Evolutionary conservation across 768 basidiomycete species (phyloP).

Genomic region (Russula sp.): DNA sequence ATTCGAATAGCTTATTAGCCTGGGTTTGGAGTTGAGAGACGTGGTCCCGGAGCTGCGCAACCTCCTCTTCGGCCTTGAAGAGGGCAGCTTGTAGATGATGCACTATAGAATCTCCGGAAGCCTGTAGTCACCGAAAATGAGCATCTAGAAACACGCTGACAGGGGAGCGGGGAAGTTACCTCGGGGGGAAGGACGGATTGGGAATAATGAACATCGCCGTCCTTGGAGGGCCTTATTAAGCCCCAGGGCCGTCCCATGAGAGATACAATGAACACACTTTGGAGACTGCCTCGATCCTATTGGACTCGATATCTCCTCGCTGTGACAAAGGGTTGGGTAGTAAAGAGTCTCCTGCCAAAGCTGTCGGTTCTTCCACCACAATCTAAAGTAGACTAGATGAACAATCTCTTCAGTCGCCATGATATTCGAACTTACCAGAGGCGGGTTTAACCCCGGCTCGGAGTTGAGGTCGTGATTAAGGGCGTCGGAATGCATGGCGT

Average conservation of each 20-base stretch:
- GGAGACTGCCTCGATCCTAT: not conserved
- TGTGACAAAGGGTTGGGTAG: not conserved
- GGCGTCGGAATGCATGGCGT: not conserved
- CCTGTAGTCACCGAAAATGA: slow-evolving; percentile 2
- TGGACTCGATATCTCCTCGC: not conserved
- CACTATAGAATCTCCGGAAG: slow-evolving; percentile 10
- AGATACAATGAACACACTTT: slow-evolving; percentile 5
- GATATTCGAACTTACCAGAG: slow-evolving; percentile 8
- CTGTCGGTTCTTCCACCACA: slow-evolving; percentile 25
- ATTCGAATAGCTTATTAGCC: slow-evolving; percentile 11
- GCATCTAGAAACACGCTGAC: not conserved
- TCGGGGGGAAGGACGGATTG: slow-evolving; percentile 10
- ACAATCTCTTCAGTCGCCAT: not conserved
- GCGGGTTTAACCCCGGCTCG: not conserved
- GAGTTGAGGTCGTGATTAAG: not conserved
- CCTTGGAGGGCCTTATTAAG: slow-evolving; percentile 11
- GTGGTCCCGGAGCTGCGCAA: slow-evolving; percentile 17
- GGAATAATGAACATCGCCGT: not conserved
- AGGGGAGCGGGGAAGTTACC: not conserved
- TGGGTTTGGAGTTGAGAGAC: slow-evolving; percentile 15
- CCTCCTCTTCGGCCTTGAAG: slow-evolving; percentile 24
- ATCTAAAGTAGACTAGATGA: slow-evolving; percentile 13
- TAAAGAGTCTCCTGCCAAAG: not conserved
- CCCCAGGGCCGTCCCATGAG: not conserved
- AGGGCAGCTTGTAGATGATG: slow-evolving; percentile 22